These are phyloP conservation scores for Berkeleyomyces rouxiae DNA, from an alignment of 2,329 filamentous ascomycete species.

Conservation along the genomic window DNA sequence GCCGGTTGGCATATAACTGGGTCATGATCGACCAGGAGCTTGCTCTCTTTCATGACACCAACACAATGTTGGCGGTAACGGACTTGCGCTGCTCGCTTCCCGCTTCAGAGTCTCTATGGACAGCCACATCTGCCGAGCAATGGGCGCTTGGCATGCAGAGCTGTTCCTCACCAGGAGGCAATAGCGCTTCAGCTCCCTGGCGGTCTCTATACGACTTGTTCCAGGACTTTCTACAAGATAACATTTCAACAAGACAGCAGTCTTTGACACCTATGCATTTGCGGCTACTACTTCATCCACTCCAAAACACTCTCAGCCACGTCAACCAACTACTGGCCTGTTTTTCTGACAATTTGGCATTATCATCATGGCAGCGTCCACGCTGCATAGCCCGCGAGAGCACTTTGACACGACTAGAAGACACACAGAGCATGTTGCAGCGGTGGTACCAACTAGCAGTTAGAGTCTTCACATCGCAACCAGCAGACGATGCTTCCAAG, in stretches of 20 bases:
- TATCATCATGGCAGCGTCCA: neutral
- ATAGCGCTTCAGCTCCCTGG: constrained; percentile 21
- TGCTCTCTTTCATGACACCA: constrained; percentile 47
- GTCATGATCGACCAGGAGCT: constrained; percentile 59
- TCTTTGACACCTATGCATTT: constrained; percentile 38
- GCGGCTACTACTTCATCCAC: constrained; percentile 49
- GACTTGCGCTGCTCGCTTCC: constrained; percentile 51
- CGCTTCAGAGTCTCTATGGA: constrained; percentile 44
- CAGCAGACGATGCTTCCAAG: constrained; percentile 41
- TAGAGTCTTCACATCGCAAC: constrained; percentile 36
- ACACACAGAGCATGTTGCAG: constrained; percentile 46
- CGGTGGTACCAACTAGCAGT: constrained; percentile 52
- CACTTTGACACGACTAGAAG: constrained; percentile 37
- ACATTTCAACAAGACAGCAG: constrained; percentile 32
- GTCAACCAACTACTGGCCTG: constrained; percentile 48
- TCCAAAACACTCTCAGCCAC: constrained; percentile 49
- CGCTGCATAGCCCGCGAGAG: constrained; percentile 28
- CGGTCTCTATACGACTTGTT: constrained; percentile 49
- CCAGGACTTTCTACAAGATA: constrained; percentile 49
- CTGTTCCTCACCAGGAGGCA: constrained; percentile 32
- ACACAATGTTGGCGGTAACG: constrained; percentile 45
- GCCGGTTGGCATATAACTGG: constrained; percentile 57
- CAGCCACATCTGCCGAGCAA: constrained; percentile 37
- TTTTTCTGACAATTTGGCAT: constrained; percentile 42
- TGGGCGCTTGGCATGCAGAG: constrained; percentile 45